Conservation (phyloP, 2,329 filamentous ascomycete species). For the Biscogniauxia sp. region DNA sequence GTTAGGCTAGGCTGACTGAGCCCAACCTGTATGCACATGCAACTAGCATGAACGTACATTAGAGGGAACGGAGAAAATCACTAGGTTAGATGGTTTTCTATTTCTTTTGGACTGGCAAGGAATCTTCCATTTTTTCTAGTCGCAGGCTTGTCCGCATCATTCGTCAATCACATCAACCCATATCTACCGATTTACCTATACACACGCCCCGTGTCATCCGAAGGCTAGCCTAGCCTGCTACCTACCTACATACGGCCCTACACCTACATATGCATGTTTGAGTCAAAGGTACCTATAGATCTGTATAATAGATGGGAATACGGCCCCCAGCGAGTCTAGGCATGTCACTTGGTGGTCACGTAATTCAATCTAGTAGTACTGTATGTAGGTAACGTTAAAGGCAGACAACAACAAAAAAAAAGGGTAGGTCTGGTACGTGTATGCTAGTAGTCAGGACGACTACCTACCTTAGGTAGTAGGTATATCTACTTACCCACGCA, state of each 20-base stretch:
- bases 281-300: neutral
- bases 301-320: neutral
- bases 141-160: neutral
- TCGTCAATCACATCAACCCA: neutral
- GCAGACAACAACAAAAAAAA: neutral
- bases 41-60: neutral
- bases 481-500: no score
- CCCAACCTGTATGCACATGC: neutral
- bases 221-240: no score
- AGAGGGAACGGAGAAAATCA: neutral
- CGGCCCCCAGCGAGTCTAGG: neutral
- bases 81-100: neutral
- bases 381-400: neutral
- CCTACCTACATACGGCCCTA: neutral
- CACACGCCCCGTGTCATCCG: neutral
- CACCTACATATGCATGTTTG: neutral
- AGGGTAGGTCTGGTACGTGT: neutral
- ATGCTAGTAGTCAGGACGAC: no score
- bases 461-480: no score
- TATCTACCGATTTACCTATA: neutral
- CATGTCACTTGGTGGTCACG: neutral
- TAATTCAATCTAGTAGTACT: neutral
- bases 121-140: neutral
- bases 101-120: neutral
- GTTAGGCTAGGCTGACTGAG: neutral